Conservation (phyloP, 805 yeast genomes). For the Yarrowia divulgata region DNA sequence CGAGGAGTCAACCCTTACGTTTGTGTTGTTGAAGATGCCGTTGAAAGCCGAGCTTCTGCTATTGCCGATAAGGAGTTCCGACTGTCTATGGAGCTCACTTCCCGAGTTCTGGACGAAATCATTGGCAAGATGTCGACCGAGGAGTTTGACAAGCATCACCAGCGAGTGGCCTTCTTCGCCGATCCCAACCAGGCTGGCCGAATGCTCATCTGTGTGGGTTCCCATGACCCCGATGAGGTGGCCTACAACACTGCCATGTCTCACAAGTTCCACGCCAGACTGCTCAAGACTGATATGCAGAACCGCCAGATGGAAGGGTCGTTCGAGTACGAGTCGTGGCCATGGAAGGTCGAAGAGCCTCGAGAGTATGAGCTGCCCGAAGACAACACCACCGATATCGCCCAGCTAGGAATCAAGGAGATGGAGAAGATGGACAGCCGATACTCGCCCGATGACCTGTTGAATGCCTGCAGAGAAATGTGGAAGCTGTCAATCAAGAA, state of each 20-base stretch:
- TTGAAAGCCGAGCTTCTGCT: constrained; percentile 49
- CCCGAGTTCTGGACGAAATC: constrained; percentile 52
- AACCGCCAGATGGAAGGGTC: neutral
- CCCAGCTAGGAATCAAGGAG: neutral
- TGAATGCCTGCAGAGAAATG: neutral
- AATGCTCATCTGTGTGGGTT: constrained; percentile 22
- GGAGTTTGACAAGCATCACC: constrained; percentile 22
- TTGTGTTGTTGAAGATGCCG: constrained; percentile 19
- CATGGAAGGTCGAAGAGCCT: constrained; percentile 10
- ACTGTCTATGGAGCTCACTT: constrained; percentile 61
- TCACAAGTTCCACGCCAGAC: constrained; percentile 5
- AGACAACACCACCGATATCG: neutral
- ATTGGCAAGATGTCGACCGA: constrained; percentile 2
- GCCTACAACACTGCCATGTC: constrained; percentile 7
- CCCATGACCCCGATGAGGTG: constrained; percentile 14
- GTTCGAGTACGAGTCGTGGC: constrained; percentile 28
- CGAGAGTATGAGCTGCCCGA: neutral
- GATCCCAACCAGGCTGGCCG: constrained; percentile 30
- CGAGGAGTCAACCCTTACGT: constrained; percentile 4
- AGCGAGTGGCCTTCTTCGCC: constrained; percentile 19
- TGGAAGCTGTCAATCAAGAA: constrained; percentile 11
- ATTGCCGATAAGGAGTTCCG: constrained; percentile 74
- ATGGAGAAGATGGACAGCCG: constrained; percentile 11
- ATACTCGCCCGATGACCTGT: constrained; percentile 1
- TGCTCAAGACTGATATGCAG: constrained; percentile 23